phyloP scores from a whole-genome alignment of 257 asterid genomes.

The Capsicum rhomboideum region DNA sequence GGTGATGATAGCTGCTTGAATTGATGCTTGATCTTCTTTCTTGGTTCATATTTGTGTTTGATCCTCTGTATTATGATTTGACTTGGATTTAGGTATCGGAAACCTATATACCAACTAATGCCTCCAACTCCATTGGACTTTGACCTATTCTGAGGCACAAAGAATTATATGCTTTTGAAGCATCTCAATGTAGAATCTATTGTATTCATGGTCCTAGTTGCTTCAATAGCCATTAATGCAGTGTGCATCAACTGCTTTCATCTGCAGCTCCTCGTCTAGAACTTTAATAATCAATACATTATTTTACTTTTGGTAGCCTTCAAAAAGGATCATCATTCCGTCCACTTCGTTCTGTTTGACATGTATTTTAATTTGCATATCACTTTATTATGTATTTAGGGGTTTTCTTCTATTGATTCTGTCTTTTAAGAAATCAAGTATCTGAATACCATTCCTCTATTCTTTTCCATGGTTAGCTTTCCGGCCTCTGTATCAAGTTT shows the following conservation, averaged over 20 bases:
- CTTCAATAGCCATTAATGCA: neutral
- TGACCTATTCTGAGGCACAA: neutral
- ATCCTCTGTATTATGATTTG: neutral
- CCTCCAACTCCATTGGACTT: neutral
- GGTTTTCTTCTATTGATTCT: no score
- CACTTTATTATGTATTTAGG: no score
- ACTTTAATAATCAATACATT: neutral
- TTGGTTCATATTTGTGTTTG: neutral
- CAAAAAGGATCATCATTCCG: no score
- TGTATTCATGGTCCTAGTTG: neutral
- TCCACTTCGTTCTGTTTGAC: no score
- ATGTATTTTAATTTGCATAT: no score
- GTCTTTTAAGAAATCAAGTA: no score
- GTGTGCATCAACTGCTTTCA: neutral
- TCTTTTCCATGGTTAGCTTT: neutral
- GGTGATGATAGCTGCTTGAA: neutral
- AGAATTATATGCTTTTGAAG: neutral
- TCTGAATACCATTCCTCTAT: no score
- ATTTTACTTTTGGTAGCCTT: neutral
- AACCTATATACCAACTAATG: neutral
- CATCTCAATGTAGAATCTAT: neutral
- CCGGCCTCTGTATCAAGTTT: neutral
- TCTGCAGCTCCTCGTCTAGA: neutral
- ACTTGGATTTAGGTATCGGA: neutral
- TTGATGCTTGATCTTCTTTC: neutral